Conservation (phyloP, 306 rosid genomes). For the Vachellia collinsii region DNA sequence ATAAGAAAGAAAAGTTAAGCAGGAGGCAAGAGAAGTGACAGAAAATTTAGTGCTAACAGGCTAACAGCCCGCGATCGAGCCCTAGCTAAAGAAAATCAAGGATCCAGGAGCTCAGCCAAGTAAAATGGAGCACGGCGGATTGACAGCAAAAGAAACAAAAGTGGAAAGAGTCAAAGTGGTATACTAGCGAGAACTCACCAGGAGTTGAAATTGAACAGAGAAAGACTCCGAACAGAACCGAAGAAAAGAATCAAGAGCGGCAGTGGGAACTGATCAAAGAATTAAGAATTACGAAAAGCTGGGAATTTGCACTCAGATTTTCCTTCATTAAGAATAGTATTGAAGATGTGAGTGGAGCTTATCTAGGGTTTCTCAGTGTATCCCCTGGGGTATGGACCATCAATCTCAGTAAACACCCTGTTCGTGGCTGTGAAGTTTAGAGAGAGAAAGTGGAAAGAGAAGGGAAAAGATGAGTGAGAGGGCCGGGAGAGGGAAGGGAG, state of each 20-base stretch:
- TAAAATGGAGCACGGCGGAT: slow-evolving; percentile 11
- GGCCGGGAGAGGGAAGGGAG: slow-evolving; percentile 8
- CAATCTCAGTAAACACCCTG: slow-evolving; percentile 40
- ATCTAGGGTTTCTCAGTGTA: slow-evolving; percentile 54
- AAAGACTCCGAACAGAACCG: not conserved
- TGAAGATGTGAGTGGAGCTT: slow-evolving; percentile 16
- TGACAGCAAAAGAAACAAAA: not conserved
- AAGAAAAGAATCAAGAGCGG: slow-evolving; percentile 12
- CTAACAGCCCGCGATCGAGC: slow-evolving; percentile 55
- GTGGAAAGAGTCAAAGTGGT: slow-evolving; percentile 19
- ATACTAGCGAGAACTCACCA: slow-evolving; percentile 45
- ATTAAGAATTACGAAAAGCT: not conserved
- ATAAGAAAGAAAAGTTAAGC: not conserved
- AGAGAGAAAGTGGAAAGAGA: slow-evolving; percentile 62
- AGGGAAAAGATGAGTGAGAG: slow-evolving; percentile 27
- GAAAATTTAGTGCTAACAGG: slow-evolving; percentile 31
- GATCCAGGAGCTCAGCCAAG: slow-evolving; percentile 49
- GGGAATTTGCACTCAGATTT: slow-evolving; percentile 11
- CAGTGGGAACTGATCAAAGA: slow-evolving; percentile 29
- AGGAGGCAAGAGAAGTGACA: slow-evolving; percentile 18
- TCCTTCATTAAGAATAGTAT: slow-evolving; percentile 30
- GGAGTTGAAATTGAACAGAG: slow-evolving; percentile 42
- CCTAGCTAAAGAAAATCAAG: slow-evolving; percentile 45
- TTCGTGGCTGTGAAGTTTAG: slow-evolving; percentile 53
- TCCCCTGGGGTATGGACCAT: not conserved